These are phyloP conservation scores for Durio zibethinus DNA, from an alignment of 345 rosid species.

Conservation along the genomic window DNA sequence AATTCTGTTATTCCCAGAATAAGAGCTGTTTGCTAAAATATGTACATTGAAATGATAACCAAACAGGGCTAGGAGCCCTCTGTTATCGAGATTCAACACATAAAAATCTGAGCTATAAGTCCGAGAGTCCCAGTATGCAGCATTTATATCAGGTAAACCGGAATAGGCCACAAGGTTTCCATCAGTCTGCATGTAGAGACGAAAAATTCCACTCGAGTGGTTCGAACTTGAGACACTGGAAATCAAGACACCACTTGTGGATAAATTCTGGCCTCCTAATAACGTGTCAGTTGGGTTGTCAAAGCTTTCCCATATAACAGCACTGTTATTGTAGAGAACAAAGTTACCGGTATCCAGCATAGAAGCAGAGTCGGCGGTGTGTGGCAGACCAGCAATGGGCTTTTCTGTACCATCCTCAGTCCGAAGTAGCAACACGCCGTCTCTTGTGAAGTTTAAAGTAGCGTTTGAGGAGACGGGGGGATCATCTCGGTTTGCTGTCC, in stretches of 20 bases:
- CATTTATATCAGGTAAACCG: not conserved
- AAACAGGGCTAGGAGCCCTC: not conserved
- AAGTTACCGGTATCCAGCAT: conserved; percentile 31
- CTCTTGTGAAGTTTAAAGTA: not conserved
- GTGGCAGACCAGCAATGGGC: too few relatives aligned
- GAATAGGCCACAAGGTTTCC: conserved; percentile 23
- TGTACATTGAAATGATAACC: not conserved
- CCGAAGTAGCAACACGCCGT: not conserved
- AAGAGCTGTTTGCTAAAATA: not conserved
- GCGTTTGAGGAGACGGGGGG: not conserved
- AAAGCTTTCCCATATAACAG: conserved; percentile 38
- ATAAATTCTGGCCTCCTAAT: conserved; percentile 34
- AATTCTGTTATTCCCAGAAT: not conserved
- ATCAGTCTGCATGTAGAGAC: not conserved
- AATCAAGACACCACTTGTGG: not conserved
- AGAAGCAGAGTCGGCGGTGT: not conserved
- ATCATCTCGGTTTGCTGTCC: conserved; percentile 10
- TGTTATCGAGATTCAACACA: conserved; percentile 16
- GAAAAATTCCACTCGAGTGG: conserved; percentile 15
- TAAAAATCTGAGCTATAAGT: too few relatives aligned
- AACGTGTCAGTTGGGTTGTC: conserved; percentile 36
- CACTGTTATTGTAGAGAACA: conserved; percentile 18
- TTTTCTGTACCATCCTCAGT: not conserved
- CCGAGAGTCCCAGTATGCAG: not conserved
- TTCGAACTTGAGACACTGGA: conserved; percentile 18